Conservation (phyloP, 192 early-diverging fungal species). For the Linnemannia elongata region DNA sequence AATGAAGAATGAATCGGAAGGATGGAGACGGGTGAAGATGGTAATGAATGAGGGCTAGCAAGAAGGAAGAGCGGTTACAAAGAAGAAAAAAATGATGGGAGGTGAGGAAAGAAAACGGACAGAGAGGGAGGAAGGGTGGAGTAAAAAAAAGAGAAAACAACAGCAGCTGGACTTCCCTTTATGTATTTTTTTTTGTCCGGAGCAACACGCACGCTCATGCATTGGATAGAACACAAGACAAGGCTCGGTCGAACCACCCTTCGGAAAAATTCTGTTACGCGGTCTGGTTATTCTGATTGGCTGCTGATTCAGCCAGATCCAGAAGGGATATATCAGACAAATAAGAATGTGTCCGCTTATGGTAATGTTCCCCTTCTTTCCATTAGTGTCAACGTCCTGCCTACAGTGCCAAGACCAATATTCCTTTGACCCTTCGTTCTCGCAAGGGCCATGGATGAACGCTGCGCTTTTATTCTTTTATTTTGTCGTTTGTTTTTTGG, state of each 20-base stretch:
- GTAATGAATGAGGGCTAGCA: background rate
- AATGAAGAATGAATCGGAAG: background rate
- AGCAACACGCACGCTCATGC: too few species aligned
- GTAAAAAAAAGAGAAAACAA: too few species aligned
- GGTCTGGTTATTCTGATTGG: background rate
- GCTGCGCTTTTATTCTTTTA: background rate
- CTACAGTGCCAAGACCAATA: background rate
- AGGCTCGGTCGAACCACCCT: background rate
- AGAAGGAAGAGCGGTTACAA: background rate
- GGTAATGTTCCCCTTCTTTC: background rate
- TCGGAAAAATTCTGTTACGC: slow-evolving; percentile 14
- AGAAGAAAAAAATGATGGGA: background rate
- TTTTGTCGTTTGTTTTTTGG: background rate
- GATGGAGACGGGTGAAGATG: too few species aligned
- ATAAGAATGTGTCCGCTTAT: background rate
- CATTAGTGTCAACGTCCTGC: too few species aligned
- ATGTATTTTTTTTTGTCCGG: too few species aligned
- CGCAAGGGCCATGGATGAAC: background rate
- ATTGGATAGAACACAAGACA: background rate
- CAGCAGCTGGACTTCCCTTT: too few species aligned
- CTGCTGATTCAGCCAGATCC: background rate
- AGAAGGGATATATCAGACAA: background rate
- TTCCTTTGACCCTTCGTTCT: background rate
- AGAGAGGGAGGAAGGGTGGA: too few species aligned
- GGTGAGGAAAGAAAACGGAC: too few species aligned